phyloP scores from a whole-genome alignment of 352 stramenopile species.

The Globisporangium apiculatum region DNA sequence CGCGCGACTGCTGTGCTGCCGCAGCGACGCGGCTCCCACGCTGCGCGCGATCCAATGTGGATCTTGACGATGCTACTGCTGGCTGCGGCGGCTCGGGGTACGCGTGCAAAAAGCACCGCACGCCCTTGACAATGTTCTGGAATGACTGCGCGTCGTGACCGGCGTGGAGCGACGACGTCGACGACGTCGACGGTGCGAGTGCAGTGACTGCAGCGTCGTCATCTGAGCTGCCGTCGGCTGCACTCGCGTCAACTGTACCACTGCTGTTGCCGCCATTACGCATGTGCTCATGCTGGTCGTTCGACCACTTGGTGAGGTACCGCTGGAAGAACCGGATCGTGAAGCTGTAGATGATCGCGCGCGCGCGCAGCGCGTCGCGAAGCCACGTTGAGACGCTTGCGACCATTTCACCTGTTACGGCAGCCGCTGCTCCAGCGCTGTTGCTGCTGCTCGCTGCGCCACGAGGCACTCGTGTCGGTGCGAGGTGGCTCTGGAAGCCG shows the following conservation, averaged over 20 bases:
- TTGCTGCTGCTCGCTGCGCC: slow-evolving; percentile 7
- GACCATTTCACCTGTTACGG: slow-evolving; percentile 31
- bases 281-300: slow-evolving; percentile 20
- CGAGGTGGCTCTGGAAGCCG: slow-evolving; percentile 41
- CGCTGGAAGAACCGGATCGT: slow-evolving; percentile 74
- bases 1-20: slow-evolving; percentile 16
- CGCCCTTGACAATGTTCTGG: slow-evolving; percentile 76
- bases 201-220: slow-evolving; percentile 8
- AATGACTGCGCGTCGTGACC: slow-evolving; percentile 39
- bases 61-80: background rate
- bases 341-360: slow-evolving; percentile 65
- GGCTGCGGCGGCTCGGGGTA: slow-evolving; percentile 31
- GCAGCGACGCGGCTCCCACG: slow-evolving; percentile 2
- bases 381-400: slow-evolving; percentile 43
- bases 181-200: slow-evolving; percentile 7
- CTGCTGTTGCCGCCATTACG: background rate
- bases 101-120: slow-evolving; percentile 62
- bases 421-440: background rate
- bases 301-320: slow-evolving; percentile 54
- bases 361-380: slow-evolving; percentile 40
- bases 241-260: background rate
- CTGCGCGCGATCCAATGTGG: slow-evolving; percentile 8
- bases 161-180: slow-evolving; percentile 9
- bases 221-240: slow-evolving; percentile 6
- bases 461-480: slow-evolving; percentile 4